Conservation (phyloP, 1,284 basidiomycete genomes). For the Pseudozyma pruni region DNA sequence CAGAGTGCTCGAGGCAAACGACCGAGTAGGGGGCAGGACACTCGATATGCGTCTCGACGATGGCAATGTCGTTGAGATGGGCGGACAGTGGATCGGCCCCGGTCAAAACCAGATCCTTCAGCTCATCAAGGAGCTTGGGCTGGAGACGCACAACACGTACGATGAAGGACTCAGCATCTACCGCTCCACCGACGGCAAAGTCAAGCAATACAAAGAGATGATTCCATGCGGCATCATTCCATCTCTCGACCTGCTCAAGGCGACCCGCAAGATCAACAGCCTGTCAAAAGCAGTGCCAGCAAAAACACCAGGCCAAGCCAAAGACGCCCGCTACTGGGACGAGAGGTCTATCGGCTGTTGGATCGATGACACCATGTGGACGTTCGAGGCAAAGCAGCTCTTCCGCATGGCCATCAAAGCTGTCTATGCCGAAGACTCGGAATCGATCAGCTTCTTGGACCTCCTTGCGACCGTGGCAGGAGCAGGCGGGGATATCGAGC, state of each 20-base stretch:
- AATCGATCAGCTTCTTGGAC: conserved; percentile 44
- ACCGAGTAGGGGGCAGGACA: conserved; percentile 70
- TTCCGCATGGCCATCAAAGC: conserved; percentile 44
- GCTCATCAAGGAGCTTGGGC: conserved; percentile 68
- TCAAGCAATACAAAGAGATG: conserved; percentile 36
- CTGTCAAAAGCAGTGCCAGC: conserved; percentile 33
- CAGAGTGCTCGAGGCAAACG: conserved; percentile 70
- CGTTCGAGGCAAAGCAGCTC: conserved; percentile 32
- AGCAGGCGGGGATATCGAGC: conserved; percentile 41
- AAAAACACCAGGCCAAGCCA: conserved; percentile 21
- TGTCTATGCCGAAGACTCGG: conserved; percentile 45
- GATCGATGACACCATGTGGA: conserved; percentile 45
- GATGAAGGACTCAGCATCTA: conserved; percentile 42
- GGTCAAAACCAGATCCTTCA: conserved; percentile 70
- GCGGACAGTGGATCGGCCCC: conserved; percentile 72
- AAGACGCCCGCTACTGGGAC: conserved; percentile 34
- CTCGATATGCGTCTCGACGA: conserved; percentile 63
- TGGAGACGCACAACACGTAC: conserved; percentile 58
- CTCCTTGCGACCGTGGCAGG: conserved; percentile 36
- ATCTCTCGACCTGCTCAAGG: conserved; percentile 36
- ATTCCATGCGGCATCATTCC: conserved; percentile 40
- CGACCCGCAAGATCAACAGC: conserved; percentile 45
- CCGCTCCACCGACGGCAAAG: conserved; percentile 28
- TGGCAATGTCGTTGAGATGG: conserved; percentile 68
- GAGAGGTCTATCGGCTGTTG: conserved; percentile 43